phyloP scores from a whole-genome alignment of 148 eudicot species.

The Camellia sinensis region DNA sequence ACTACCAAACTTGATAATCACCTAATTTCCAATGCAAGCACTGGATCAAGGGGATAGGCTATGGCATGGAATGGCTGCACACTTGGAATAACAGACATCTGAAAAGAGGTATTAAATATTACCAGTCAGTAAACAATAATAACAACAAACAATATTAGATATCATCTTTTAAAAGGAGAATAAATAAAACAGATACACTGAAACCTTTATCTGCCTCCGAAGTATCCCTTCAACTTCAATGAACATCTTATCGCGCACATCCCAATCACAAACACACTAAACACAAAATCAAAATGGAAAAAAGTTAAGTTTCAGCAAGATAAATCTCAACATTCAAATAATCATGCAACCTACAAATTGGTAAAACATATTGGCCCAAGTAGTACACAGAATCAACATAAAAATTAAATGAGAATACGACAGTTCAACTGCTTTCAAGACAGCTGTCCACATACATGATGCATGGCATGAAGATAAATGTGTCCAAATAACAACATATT shows the following conservation, averaged over 20 bases:
- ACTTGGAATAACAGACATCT: slow-evolving; percentile 90
- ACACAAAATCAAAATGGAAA: slow-evolving; percentile 1
- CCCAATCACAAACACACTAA: slow-evolving; percentile 95
- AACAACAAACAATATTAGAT: neutral
- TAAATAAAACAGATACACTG: neutral
- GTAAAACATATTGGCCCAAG: neutral
- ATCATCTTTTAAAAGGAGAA: neutral
- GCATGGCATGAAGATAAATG: neutral
- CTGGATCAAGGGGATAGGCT: slow-evolving; percentile 93
- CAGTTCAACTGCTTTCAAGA: neutral
- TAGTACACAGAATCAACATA: neutral
- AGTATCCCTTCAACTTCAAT: slow-evolving; percentile 83
- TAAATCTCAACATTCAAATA: neutral
- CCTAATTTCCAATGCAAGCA: slow-evolving; percentile 96
- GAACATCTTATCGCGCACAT: slow-evolving; percentile 74
- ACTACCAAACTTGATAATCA: slow-evolving; percentile 14
- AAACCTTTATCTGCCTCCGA: slow-evolving; percentile 87
- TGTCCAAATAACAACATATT: neutral
- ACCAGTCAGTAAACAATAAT: neutral
- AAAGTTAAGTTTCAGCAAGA: neutral
- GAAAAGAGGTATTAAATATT: slow-evolving; percentile 21
- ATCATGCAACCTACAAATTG: slow-evolving; percentile 4
- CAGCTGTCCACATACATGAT: neutral
- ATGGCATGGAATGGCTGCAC: slow-evolving; percentile 99
- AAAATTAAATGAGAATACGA: neutral